Evolutionary conservation across 2,329 filamentous ascomycete genomes (phyloP), one percentile per base, ranked within the genome.

Genomic region (Dactylonectria macrodidyma): DNA sequence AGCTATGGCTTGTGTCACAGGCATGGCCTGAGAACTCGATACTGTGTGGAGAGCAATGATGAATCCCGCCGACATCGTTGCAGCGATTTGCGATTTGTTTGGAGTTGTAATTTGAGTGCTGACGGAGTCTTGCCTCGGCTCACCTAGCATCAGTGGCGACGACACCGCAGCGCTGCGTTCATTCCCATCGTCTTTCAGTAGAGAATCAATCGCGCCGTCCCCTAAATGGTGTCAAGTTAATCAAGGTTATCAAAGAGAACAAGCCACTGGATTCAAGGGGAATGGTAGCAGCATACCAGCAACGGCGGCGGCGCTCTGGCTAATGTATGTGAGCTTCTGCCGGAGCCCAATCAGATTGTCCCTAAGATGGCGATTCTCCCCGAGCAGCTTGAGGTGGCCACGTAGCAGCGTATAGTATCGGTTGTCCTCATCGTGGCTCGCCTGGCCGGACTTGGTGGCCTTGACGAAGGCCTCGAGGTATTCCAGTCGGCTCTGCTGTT

Each of bases 391-490:
- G 3, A 59, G 33, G 22, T 59, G 56, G 11, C 10, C 24, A 5
- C 46, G 30, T 3, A 59, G 10, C 2, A 59, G 44, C 14, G 5
- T 19, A 24, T 38, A 12, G 30, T 59, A 59, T 1, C 56, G 44
- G 8, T 44, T 44, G 8, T 19, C 41, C 4, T 44, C 19, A 50
- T 59, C 12, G 10, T 38, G 33, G n/a, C 8, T 26, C 26, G 11
- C 56, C 2, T 59, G 56, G 10, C 56, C 34, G 1, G 56, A 59
- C 26, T 30, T 48, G 12, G 50, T 36, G 22, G 44, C 47, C 16
- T 59, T 30, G 44, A 59, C 56, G 22, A 59, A 59, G 12, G 56
- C 36, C 22, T 59, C 56, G 10, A 59, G 12, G 26, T 59, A 59
- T 22, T 59, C 16, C 24, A 59, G 22, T 12, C 47, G 36, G 10